Base-by-base conservation (phyloP, 352 stramenopile species). In the Pythium graminicola region DNA sequence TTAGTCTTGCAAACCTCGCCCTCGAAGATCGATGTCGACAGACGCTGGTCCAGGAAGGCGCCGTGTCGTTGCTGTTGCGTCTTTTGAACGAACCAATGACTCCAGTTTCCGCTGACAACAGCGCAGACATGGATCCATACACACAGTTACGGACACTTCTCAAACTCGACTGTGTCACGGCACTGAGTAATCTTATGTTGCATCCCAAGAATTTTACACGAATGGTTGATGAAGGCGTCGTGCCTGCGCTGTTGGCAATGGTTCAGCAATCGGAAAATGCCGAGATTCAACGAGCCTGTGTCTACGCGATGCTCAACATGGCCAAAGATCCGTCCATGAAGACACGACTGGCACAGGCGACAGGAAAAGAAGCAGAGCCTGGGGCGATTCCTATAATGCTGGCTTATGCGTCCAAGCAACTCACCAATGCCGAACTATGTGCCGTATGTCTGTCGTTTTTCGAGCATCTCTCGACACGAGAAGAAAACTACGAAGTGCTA, bases 151-250 rank as follows among this genome's bases (percentile, higher is more conserved):
- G 42, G 6, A 67, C 83, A 27, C 60, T 90, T 42, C 64, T 90
- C 11, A 80, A 90, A 45, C 61, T 89, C 26, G 82, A 93, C 63
- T 89, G 80, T 43, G 79, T 91, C 20, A 87, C 79, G 19, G 72
- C 80, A 14, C 60, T 93, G 46, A 91, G 82, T 57, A 89, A 91
- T 33, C 55, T 93, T 6, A 85, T 93, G 60, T 69, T 91, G 7
- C 80, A 90, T 39, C 76, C 81, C 8, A 78, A 85, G 38, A 91
- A 89, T 48, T 91, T 91, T 41, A 64, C 64, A 32, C 62, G 69
- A 2, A 75, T 93, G 55, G 82, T 90, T 6, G 72, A 93, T 40
- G 81, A 85, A 39, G 81, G 81, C 36, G 79, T 93, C 45, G 76
- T 93, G 32, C 79, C 81, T 22, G 65, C 79, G 1, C 71, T 88